These are phyloP conservation scores for Rhizoclosmatium sp. DNA, from an alignment of 192 early-diverging fungal species.

Conservation along the genomic window DNA sequence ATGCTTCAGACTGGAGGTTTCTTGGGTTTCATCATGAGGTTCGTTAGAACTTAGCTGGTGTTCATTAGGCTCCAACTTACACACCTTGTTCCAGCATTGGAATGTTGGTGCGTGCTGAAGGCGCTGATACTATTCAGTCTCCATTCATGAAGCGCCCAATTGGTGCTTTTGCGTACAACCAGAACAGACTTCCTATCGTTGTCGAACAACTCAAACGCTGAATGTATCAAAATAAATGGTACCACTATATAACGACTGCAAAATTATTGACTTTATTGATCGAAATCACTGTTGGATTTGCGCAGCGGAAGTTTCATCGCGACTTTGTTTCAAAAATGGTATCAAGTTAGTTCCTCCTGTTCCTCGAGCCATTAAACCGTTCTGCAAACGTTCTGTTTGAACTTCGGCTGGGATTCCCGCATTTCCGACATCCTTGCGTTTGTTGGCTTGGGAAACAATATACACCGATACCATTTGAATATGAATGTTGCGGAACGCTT, in stretches of 20 bases:
- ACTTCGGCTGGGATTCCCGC: constrained; percentile 57
- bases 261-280: neutral
- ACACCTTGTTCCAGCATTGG: constrained; percentile 11
- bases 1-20: constrained; percentile 48
- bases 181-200: constrained; percentile 16
- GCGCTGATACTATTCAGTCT: neutral
- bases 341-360: constrained; percentile 73
- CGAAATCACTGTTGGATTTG: constrained; percentile 28
- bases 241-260: no score
- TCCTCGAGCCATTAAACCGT: constrained; percentile 47
- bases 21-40: constrained; percentile 44
- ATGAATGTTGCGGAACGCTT: constrained; percentile 88
- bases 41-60: neutral
- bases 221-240: no score
- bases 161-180: constrained; percentile 3
- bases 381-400: constrained; percentile 34
- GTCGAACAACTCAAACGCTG: constrained; percentile 13
- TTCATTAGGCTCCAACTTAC: neutral
- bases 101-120: constrained; percentile 33
- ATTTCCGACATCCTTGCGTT: constrained; percentile 71
- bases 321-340: constrained; percentile 90
- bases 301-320: constrained; percentile 80
- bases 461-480: constrained; percentile 92
- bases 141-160: constrained; percentile 18
- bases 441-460: constrained; percentile 83